Conservation (phyloP, 768 basidiomycete species). For the Mycena pura region DNA sequence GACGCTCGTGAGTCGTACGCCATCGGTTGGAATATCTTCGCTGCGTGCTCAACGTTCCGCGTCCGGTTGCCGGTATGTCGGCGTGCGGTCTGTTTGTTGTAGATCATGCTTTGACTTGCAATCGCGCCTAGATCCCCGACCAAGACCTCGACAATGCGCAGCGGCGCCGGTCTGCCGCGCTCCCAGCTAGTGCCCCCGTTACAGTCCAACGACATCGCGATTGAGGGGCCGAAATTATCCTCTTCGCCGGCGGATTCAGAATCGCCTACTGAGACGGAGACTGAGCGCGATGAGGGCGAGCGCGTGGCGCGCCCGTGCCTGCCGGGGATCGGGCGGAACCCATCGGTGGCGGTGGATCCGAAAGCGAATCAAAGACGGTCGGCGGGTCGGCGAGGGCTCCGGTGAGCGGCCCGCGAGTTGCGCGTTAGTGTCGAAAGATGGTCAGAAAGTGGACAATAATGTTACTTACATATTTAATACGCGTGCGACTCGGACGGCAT, state of each 20-base stretch:
- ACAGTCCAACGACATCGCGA: not conserved
- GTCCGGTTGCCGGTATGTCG: conserved; percentile 64
- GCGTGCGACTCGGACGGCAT: too few relatives aligned
- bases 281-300: not conserved
- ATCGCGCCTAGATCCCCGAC: conserved; percentile 18
- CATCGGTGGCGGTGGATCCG: not conserved
- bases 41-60: conserved; percentile 60
- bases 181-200: not conserved
- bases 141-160: conserved; percentile 19
- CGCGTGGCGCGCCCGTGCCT: not conserved
- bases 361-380: not conserved
- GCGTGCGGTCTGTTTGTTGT: not conserved
- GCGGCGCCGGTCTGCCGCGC: not conserved
- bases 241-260: not conserved
- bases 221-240: conserved; percentile 13
- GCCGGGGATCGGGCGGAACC: not conserved
- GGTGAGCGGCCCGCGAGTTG: too few relatives aligned
- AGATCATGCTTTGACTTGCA: not conserved
- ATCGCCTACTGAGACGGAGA: not conserved
- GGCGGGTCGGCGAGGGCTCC: too few relatives aligned
- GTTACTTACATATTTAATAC: too few relatives aligned
- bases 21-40: conserved; percentile 63
- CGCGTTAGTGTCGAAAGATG: too few relatives aligned
- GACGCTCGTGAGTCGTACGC: conserved; percentile 68
- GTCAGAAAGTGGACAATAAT: too few relatives aligned